These are phyloP conservation scores for Podospora anserina DNA, from an alignment of 495 filamentous ascomycete species.

Conservation along the genomic window DNA sequence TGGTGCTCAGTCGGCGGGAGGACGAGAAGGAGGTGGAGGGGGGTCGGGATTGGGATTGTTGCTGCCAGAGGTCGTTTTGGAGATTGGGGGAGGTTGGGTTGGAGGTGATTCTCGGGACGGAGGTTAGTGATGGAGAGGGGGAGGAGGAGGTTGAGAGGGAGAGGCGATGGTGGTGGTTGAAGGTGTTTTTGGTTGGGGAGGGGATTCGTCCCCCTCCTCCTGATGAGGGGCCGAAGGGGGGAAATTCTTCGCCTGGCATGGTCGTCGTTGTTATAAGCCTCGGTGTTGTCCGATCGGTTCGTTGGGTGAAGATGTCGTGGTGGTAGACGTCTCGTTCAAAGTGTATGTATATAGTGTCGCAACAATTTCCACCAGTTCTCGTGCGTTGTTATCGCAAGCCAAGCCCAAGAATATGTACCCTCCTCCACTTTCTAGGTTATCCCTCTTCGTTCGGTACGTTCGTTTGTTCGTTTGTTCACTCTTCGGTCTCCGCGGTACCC, in stretches of 20 bases:
- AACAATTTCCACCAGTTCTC: no score
- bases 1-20: slow-evolving; percentile 9
- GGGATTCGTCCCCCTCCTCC: neutral
- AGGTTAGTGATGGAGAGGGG: neutral
- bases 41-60: slow-evolving; percentile 13
- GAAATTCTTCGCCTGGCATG: neutral
- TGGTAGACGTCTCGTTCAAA: neutral
- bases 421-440: neutral
- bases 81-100: neutral
- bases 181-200: neutral
- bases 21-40: slow-evolving; percentile 12
- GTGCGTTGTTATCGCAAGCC: no score
- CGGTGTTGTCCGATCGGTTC: neutral
- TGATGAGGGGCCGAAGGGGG: neutral
- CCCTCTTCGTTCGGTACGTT: neutral
- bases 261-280: neutral
- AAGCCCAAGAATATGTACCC: no score
- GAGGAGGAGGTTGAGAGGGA: slow-evolving; percentile 1
- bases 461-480: neutral
- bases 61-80: slow-evolving; percentile 16
- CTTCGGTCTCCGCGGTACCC: neutral
- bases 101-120: neutral
- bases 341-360: no score
- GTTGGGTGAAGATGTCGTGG: neutral
- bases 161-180: neutral